Base-by-base conservation (phyloP, 495 filamentous ascomycete species). In the Aspergillus biplanus region DNA sequence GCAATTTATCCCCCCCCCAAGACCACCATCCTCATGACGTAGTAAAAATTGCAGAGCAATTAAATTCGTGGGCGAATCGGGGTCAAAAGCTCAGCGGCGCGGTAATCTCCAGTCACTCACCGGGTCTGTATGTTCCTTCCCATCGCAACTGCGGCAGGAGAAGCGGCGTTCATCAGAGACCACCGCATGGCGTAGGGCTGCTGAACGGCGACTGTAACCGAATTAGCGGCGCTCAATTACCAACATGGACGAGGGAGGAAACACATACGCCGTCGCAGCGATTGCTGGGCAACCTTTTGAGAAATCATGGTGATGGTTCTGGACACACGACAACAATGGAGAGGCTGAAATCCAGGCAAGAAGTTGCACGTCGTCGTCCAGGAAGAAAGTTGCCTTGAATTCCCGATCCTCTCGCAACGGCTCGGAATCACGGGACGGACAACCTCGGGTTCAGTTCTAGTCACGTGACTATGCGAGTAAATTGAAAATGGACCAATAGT, bases 201-300 rank as follows among this genome's bases (percentile, higher is more conserved):
- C 71, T 80, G 76, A 76, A 80, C 77, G 78, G 82, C 79, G 68
- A 82, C 74, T 79, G 71, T 56, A 63, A 66, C 21, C 18, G 9
- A 62, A 53, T 61, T 64, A 58, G 64, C 50, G 61, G 64, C 59
- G 37, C 63, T 55, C 56, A 74, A 70, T 65, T 59, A 49, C 44
- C 53, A 54, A 62, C 18, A 21, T 55, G 33, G 52, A 63, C 16
- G 52, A 52, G 46, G 13, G 52, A 33, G 48, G 21, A 35, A 27
- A 62, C 9, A 81, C 84, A 61, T 89, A 90, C 89, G 77, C 80
- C 87, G 84, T 80, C 87, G 86, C 77, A 89, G 76, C 71, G 86
- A 86, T 71, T 86, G 85, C 71, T 90, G 82, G 55, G 82, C 81
- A 73, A 86, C 75, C 80, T 88, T 85, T 71, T 89, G 87, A 65